Base-by-base conservation (phyloP, 805 yeast species). In the Nakazawaea siamensis region DNA sequence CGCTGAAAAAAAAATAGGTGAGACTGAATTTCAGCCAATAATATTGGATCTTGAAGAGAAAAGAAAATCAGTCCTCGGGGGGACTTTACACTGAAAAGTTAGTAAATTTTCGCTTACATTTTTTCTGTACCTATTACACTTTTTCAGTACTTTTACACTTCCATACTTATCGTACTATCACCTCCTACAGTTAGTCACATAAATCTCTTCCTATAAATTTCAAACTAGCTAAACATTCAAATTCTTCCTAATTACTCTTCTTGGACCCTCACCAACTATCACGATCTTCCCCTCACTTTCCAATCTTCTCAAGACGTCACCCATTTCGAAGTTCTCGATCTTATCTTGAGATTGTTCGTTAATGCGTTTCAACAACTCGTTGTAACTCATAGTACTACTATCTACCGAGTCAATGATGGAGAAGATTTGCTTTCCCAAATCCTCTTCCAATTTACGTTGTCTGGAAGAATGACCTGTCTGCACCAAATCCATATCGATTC, bases 401-500 rank as follows among this genome's bases (percentile, higher is more conserved):
- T 58, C 53, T 18, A 62, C 58, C 21, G 65, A 71, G 21, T 72
- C 76, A 11, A 86, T 55, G 26, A 76, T 58, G 18, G 60, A 58
- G 41, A 78, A 47, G 4, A 87, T 62, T 42, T 73, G 83, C 39
- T 75, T 71, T 11, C 73, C 66, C 43, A 84, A 63, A 51, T 83
- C 94, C 44, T 80, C 85, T 46, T 76, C 80, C 53, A 79, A 55
- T 47, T 76, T 70, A 56, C 95, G 69, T 55, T 88, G 95, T 3
- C 90, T 84, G 2, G 84, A 70, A 0, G 96, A 83, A 31, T 88
- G 87, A 31, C 97, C 98, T 0, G 97, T 92, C 60, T 90, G 97
- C 19, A 92, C 88, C 54, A 92, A 66, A 55, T 87, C 96, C 96
- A 92, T 87, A 54, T 92, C 98, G 45, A 92, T 92, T 49, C 92